Evolutionary conservation across 352 stramenopile genomes (phyloP).

Genomic region (Phytophthora idaei): DNA sequence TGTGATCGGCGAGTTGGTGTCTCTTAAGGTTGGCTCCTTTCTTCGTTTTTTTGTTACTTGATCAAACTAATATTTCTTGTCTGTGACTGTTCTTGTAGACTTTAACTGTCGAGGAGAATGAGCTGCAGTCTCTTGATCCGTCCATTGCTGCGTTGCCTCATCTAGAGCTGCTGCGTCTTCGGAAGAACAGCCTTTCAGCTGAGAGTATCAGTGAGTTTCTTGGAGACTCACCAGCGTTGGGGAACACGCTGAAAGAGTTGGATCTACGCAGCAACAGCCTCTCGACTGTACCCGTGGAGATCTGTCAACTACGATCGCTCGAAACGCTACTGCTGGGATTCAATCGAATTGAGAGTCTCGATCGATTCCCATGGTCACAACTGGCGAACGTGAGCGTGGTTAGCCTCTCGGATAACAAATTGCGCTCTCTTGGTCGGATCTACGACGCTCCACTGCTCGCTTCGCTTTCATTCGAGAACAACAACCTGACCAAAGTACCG

Average conservation of each 20-base stretch:
- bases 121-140: conserved; percentile 49
- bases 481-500: conserved; percentile 68
- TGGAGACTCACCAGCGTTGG: conserved; percentile 16
- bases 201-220: conserved; percentile 55
- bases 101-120: conserved; percentile 75
- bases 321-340: conserved; percentile 73
- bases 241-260: conserved; percentile 57
- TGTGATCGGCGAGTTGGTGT: conserved; percentile 49
- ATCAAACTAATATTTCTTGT: conserved; percentile 5
- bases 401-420: conserved; percentile 81
- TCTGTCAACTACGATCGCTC: conserved; percentile 45
- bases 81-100: conserved; percentile 38
- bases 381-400: conserved; percentile 56
- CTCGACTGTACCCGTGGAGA: conserved; percentile 39
- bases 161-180: conserved; percentile 66
- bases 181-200: conserved; percentile 74
- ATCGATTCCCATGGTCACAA: conserved; percentile 60
- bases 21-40: conserved; percentile 42
- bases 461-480: conserved; percentile 88
- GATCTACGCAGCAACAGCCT: conserved; percentile 80
- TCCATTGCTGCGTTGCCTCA: conserved; percentile 50
- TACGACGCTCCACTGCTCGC: conserved; percentile 62
- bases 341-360: conserved; percentile 79
- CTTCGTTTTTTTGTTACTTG: background rate
- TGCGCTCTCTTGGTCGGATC: conserved; percentile 66